These are phyloP conservation scores for Thecaphora frezii DNA, from an alignment of 1,284 basidiomycete species.

Conservation along the genomic window DNA sequence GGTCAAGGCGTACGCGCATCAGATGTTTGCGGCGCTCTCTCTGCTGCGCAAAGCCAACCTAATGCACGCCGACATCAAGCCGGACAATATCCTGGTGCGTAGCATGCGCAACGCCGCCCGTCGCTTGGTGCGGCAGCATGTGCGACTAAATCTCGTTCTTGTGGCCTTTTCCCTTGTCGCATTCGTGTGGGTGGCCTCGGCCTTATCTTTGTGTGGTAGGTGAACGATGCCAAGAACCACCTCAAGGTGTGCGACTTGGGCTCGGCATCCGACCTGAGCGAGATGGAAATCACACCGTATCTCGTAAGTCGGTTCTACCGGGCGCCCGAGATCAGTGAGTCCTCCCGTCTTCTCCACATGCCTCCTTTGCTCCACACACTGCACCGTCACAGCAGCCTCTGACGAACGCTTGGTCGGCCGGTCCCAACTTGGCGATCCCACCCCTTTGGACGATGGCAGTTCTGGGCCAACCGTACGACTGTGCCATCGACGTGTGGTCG, in stretches of 20 bases:
- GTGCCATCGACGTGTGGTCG: conserved; percentile 93
- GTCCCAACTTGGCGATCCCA: too few species aligned
- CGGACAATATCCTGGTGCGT: conserved; percentile 53
- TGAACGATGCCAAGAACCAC: conserved; percentile 89
- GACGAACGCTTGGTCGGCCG: too few species aligned
- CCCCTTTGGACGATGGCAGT: too few species aligned
- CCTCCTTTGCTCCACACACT: not conserved
- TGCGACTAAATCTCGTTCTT: too few species aligned
- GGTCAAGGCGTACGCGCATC: conserved; percentile 95
- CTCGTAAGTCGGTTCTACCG: conserved; percentile 97
- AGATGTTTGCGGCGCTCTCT: conserved; percentile 85
- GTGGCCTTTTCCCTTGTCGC: too few species aligned
- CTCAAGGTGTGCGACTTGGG: conserved; percentile 95
- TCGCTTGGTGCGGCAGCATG: too few species aligned
- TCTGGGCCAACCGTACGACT: conserved; percentile 90
- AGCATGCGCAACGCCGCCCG: too few species aligned
- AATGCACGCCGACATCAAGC: conserved; percentile 90
- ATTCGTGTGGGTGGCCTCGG: too few species aligned
- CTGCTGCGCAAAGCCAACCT: conserved; percentile 84
- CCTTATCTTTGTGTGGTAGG: conserved; percentile 61
- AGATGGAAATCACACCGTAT: conserved; percentile 97
- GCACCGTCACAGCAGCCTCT: too few species aligned
- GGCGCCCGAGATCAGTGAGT: conserved; percentile 94
- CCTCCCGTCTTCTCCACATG: conserved; percentile 26
- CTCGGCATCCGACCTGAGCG: conserved; percentile 86